Evolutionary conservation across 1,284 basidiomycete species (phyloP), one percentile per base, ranked within the genome.

Genomic region (Calocybe gambosa): DNA sequence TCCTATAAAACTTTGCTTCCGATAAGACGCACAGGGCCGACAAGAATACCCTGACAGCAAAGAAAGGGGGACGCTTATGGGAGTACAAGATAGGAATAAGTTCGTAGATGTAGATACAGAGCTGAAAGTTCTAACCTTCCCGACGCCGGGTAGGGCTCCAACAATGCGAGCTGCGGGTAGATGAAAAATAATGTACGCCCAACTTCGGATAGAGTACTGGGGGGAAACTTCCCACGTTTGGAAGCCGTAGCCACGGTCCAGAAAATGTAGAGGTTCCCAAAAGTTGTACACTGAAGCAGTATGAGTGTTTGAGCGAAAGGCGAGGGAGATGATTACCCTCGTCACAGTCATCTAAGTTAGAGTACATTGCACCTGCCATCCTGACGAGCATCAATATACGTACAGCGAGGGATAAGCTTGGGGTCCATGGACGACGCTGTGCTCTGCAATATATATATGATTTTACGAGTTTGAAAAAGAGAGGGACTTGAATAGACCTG

Each of bases 211-310:
- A 5, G 93, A 85, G 61, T 87, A 97, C 47, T 80, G 68, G 5
- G 96, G 93, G 8, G 93, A 90, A 5, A 91, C 84, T 62, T 99
- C 96, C 96, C 96, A 99, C 1, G 96, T 98, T 67, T 99, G 93
- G 65, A 99, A 98, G 5, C 89, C 92, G 55, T 83, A 73, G 23
- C 89, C 89, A 53, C 82, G 72, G 53, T 83, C 78, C 44, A 94
- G 72, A 66, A 93, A 93, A 66, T 98, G 95, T 26, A 99, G 69
- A 18, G 96, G 95, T 62, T 99, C 96, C 91, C 91, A 99, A 67
- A 97, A 99, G 66, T 99, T 99, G 76, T 86, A 99, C 9, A 95
- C 93, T 96, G 40, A 29, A 19, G 33, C 36, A 38, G 23, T 21
- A 38, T 40, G 16, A 47, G 46, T 34, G 31, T 43, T 20, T 58